Conservation (phyloP, 495 filamentous ascomycete genomes). For the Xylaria telfairii region DNA sequence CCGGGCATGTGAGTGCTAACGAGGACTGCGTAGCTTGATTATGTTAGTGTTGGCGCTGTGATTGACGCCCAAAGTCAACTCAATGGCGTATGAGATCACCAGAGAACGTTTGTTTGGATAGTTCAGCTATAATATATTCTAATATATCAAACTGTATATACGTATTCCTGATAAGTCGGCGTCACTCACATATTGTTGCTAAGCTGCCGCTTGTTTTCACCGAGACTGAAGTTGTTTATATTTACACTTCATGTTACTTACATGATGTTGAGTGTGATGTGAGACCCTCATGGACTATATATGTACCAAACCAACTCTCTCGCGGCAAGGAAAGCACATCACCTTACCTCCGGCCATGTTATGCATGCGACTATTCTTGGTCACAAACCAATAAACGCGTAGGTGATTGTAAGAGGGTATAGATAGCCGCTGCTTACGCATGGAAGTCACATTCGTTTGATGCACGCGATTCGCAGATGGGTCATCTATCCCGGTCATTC, state of each 20-base stretch:
- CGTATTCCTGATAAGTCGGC: neutral
- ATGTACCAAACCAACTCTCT: neutral
- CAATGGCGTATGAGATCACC: slow-evolving; percentile 26
- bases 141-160: neutral
- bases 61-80: slow-evolving; percentile 35
- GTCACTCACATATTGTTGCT: neutral
- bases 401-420: neutral
- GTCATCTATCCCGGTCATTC: neutral
- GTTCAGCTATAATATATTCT: slow-evolving; percentile 2
- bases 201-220: neutral
- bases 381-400: neutral
- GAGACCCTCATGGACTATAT: neutral
- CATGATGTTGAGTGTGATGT: neutral
- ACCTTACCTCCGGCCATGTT: neutral
- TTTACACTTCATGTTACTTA: neutral
- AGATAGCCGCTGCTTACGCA: neutral
- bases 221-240: neutral
- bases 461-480: neutral
- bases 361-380: neutral
- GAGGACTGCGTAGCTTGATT: slow-evolving; percentile 33
- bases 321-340: neutral
- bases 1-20: slow-evolving; percentile 16
- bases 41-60: slow-evolving; percentile 31
- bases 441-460: neutral
- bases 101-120: neutral